Evolutionary conservation across 805 yeast genomes (phyloP), one percentile per base, ranked within the genome.

Genomic region (Dipodascus geniculatus): DNA sequence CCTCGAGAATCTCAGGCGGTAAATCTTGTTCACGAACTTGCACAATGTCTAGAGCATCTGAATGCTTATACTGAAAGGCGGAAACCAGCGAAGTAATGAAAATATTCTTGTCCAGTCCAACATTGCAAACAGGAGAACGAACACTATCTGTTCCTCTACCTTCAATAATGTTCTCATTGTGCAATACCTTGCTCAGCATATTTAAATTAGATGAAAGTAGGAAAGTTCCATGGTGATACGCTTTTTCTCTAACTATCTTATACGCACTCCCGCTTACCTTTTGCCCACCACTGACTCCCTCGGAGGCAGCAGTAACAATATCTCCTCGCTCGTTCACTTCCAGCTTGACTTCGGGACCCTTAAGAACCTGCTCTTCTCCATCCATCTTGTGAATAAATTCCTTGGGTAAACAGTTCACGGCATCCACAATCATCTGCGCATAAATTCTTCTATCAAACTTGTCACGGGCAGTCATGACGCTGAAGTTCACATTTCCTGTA

Each of bases 201-300:
- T 73, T 73, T 23, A 93, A 68, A 42, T 81, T 73, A 47, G 95
- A 81, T 53, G 78, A 70, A 22, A 93, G 71, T 4, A 93, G 72
- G 96, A 93, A 87, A 0, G 99, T 93, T 0, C 97, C 99, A 70
- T 93, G 99, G 65, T 93, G 99, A 59, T 90, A 83, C 3, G 96
- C 81, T 60, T 81, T 80, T 0, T 93, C 90, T 50, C 77, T 76
- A 3, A 95, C 82, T 31, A 93, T 74, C 65, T 90, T 90, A 68
- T 79, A 93, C 0, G 99, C 97, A 4, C 96, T 86, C 0, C 99
- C 99, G 60, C 96, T 85, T 2, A 93, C 80, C 63, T 93, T 93
- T 2, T 67, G 63, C 3, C 56, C 58, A 28, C 33, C 33, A 4
- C 38, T 51, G 20, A 54, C 56, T 11, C 56, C 56, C 22, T 65